Evolutionary conservation across 1,139 yeast genomes (phyloP).

Genomic region (Candida sp.): DNA sequence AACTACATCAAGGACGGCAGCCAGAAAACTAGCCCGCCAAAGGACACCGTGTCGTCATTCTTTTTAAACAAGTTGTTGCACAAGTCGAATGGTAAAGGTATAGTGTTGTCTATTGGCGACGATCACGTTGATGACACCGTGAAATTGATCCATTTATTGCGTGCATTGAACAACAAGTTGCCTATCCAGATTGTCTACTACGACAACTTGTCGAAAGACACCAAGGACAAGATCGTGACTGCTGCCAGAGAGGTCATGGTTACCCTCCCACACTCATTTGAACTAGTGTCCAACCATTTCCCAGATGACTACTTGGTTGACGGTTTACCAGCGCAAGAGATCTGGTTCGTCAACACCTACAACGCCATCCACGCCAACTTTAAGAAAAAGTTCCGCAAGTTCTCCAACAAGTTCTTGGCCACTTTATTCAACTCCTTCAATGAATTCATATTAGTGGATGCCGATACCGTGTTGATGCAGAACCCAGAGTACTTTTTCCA

Average conservation of each 20-base stretch:
- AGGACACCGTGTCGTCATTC: constrained; percentile 5
- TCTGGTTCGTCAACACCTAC: constrained; percentile 49
- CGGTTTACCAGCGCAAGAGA: constrained; percentile 39
- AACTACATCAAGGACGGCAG: constrained; percentile 19
- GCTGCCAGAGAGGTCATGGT: constrained; percentile 28
- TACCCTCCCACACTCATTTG: constrained; percentile 27
- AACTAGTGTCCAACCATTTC: constrained; percentile 23
- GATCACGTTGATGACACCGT: constrained; percentile 30
- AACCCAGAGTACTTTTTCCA: constrained; percentile 42
- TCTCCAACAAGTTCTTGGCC: constrained; percentile 55
- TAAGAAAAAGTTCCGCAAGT: constrained; percentile 34
- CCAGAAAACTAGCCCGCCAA: constrained; percentile 14
- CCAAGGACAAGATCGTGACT: constrained; percentile 26
- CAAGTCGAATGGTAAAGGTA: constrained; percentile 35
- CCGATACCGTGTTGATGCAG: constrained; percentile 50
- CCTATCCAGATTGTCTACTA: constrained; percentile 42
- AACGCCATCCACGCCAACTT: constrained; percentile 30
- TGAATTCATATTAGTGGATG: constrained; percentile 54
- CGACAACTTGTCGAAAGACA: constrained; percentile 23
- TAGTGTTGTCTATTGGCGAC: constrained; percentile 41
- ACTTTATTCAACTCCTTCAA: constrained; percentile 53
- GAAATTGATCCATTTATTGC: constrained; percentile 31
- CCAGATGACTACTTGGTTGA: constrained; percentile 26
- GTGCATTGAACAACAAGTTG: constrained; percentile 32
- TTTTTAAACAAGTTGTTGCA: constrained; percentile 30